Base-by-base conservation (phyloP, 1,139 yeast species). In the Debaryomyces coudertii region DNA sequence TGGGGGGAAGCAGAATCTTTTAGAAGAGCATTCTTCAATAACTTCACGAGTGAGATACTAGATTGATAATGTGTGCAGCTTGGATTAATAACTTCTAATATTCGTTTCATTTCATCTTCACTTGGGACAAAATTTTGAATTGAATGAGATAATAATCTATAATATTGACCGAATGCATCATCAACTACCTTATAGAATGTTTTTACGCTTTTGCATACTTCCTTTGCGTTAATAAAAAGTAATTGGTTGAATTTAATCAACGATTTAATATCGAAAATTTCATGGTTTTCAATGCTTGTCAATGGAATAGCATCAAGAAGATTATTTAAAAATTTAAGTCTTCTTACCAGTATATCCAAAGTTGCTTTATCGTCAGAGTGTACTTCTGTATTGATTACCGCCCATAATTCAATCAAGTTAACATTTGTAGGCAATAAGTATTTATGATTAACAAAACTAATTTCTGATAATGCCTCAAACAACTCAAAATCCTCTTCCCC, bases 111-210 rank as follows among this genome's bases (percentile, higher is more conserved):
- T 1, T 48, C 40, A n/a, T 44, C 37, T 7, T 46, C 45, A 7
- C 44, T 14, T n/a, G 27, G 22, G 27, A 33, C 15, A 23, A 9
- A 27, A 35, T 50, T 27, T 20, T 12, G 15, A 15, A 38, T 28
- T 33, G 41, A 14, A 41, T 47, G 30, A 7, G 37, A 56, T 31
- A 49, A 42, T 22, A 57, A 48, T 9, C 59, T 60, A 51, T 59
- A 73, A 36, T 58, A 68, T 43, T 70, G 73, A 0, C 76, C 77
- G 25, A 53, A 52, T 8, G 74, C 61, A 15, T 62, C 66, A 44
- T 78, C 81, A 47, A 66, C 71, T 2, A 70, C 57, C 54, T 77
- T 79, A 55, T 79, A 78, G 48, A 76, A 76, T 37, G 66, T 61
- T 20, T 61, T 64, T 2, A 68, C 60, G 1, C 55, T 44, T 49